phyloP scores from a whole-genome alignment of 805 yeast species.

The Lipomyces lipofer region DNA sequence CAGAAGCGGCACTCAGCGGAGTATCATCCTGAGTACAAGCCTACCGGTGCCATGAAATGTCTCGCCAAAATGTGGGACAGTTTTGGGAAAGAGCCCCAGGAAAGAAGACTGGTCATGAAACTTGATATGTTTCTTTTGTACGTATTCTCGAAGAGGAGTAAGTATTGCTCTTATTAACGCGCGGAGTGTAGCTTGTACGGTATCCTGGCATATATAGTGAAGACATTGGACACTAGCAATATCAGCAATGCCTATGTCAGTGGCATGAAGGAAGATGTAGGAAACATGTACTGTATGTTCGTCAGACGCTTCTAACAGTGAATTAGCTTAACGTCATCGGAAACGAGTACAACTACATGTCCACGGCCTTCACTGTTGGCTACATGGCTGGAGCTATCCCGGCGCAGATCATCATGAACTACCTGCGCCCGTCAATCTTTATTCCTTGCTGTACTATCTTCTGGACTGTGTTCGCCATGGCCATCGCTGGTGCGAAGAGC shows the following conservation, averaged over 20 bases:
- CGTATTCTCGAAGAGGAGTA: background rate
- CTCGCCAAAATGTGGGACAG: constrained; percentile 17
- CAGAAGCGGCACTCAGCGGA: no score
- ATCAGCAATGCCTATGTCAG: constrained; percentile 50
- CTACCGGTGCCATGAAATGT: background rate
- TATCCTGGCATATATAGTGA: constrained; percentile 34
- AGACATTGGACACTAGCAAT: constrained; percentile 61
- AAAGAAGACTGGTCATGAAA: constrained; percentile 17
- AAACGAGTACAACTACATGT: constrained; percentile 50
- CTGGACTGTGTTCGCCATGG: constrained; percentile 58
- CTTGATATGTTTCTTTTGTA: constrained; percentile 20
- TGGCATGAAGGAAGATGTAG: constrained; percentile 45
- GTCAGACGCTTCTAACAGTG: no score
- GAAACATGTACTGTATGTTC: no score
- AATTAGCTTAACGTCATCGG: constrained; percentile 37
- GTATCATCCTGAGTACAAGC: constrained; percentile 6
- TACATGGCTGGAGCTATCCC: constrained; percentile 40
- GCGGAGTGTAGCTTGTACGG: background rate
- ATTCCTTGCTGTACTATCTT: constrained; percentile 58
- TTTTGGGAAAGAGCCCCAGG: constrained; percentile 20
- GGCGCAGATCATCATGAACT: constrained; percentile 36
- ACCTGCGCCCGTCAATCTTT: constrained; percentile 40
- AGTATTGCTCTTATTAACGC: background rate
- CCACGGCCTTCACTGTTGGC: constrained; percentile 42
- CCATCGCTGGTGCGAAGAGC: constrained; percentile 54